These are phyloP conservation scores for Syzygium aqueum DNA, from an alignment of 345 rosid species.

Conservation along the genomic window DNA sequence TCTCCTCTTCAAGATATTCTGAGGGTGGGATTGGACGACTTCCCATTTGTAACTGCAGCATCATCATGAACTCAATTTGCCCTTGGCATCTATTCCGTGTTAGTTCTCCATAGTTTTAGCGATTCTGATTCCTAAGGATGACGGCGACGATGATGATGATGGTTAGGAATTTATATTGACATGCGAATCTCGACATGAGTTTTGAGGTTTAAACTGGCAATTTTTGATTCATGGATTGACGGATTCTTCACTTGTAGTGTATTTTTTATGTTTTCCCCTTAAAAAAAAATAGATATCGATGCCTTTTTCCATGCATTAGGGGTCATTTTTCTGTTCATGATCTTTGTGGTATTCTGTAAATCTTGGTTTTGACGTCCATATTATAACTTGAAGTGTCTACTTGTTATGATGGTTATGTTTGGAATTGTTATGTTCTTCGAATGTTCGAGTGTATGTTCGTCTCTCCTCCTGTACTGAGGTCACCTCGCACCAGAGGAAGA, in stretches of 20 bases:
- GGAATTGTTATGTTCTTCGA: background rate
- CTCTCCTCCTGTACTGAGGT: background rate
- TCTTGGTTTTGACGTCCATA: background rate
- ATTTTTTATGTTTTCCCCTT: background rate
- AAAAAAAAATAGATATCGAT: background rate
- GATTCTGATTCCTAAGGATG: background rate
- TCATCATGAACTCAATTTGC: background rate
- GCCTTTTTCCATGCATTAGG: background rate
- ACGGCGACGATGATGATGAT: background rate
- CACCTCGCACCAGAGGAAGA: background rate
- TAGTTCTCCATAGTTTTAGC: background rate
- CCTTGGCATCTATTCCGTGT: background rate
- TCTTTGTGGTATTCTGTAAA: background rate
- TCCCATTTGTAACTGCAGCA: background rate
- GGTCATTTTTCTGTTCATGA: background rate
- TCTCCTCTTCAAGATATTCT: slow-evolving; percentile 26
- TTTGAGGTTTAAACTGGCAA: background rate
- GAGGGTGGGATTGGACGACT: background rate
- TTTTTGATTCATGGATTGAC: background rate
- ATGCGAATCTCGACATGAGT: background rate
- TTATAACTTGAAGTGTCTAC: background rate
- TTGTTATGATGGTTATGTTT: background rate
- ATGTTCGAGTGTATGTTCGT: background rate
- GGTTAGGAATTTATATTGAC: background rate
- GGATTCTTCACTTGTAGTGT: background rate